Conservation (phyloP, 179 eudicot species). For the Silene coronaria region DNA sequence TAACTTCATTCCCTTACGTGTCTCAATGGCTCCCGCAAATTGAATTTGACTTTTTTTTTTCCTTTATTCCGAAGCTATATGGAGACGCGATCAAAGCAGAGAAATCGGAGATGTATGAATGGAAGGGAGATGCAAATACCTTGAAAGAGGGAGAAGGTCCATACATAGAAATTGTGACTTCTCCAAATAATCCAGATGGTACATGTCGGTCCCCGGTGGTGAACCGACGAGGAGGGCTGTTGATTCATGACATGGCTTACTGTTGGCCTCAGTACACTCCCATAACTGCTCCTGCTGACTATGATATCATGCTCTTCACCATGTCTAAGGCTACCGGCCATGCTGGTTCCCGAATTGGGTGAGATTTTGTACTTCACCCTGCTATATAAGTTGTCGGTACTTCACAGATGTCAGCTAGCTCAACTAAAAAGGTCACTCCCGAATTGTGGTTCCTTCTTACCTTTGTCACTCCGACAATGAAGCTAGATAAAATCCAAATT, state of each 20-base stretch:
- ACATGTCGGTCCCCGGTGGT: conserved; percentile 26
- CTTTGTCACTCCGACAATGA: no score
- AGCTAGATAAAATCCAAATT: no score
- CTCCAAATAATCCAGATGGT: conserved; percentile 71
- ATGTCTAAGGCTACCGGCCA: conserved; percentile 80
- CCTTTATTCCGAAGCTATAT: conserved; percentile 34
- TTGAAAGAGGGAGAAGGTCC: conserved; percentile 36
- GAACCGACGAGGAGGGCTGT: conserved; percentile 25
- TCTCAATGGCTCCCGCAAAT: neutral
- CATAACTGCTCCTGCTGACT: conserved; percentile 37
- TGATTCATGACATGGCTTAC: conserved; percentile 61
- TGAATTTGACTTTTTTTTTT: neutral
- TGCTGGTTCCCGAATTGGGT: conserved; percentile 82
- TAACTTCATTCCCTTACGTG: conserved; percentile 10
- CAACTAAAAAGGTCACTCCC: neutral
- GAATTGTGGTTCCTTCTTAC: no score
- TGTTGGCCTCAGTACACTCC: conserved; percentile 83
- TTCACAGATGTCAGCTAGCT: neutral
- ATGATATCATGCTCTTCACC: conserved; percentile 66
- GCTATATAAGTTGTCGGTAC: neutral
- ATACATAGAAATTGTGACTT: conserved; percentile 56
- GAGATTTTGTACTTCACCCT: neutral
- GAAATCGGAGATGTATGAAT: conserved; percentile 45
- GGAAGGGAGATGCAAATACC: conserved; percentile 56
- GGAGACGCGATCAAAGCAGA: conserved; percentile 36